Base-by-base conservation (phyloP, 768 basidiomycete genomes). In the Russula foetens region DNA sequence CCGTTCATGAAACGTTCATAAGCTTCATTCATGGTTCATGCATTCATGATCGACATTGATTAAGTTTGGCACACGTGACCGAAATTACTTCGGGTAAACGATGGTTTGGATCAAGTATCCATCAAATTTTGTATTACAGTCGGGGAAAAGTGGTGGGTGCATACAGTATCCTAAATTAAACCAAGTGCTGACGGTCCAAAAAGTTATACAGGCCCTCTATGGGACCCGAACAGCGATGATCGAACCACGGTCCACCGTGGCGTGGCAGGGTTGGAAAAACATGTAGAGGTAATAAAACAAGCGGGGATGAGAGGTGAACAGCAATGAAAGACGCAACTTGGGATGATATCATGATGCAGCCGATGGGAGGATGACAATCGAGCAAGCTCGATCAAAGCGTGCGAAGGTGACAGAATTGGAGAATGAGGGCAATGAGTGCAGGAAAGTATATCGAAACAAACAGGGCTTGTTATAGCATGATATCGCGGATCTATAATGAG, bases 401-500 rank as follows among this genome's bases (percentile, higher is more conserved):
- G 39, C n/a, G 8, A 19, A 53, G 1, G 29, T 44, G 33, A 53
- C 7, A n/a, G 50, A 5, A 39, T 49, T 1, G 23, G 24, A 24
- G 5, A 33, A 33, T 35, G 24, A 7, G 39, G 29, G 38, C n/a
- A 21, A 29, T 6, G 28, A n/a, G 29, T 19, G 38, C 19, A 38
- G 19, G 11, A 26, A 46, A 26, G 26, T 15, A 35, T 11, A 17
- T n/a, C n/a, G n/a, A n/a, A n/a, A n/a, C n/a, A 28, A 53, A 26
- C 11, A 3, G 53, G 56, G 35, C 57, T 44, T 43, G 53, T 79
- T 67, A 81, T 49, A 82, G 70, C 79, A 81, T 77, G 54, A 81
- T 77, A 58, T 76, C 73, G 55, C 80, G 79, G 64, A 82, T 81
- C 81, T 82, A n/a, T n/a, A n/a, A n/a, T n/a, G 38, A 24, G 41